A percentile compares a stretch with the other conserved stretches of the same genome.
These are phyloP conservation scores for Phytophthora kernoviae DNA, from an alignment of 352 stramenopile genomes.

Conservation along the genomic window DNA sequence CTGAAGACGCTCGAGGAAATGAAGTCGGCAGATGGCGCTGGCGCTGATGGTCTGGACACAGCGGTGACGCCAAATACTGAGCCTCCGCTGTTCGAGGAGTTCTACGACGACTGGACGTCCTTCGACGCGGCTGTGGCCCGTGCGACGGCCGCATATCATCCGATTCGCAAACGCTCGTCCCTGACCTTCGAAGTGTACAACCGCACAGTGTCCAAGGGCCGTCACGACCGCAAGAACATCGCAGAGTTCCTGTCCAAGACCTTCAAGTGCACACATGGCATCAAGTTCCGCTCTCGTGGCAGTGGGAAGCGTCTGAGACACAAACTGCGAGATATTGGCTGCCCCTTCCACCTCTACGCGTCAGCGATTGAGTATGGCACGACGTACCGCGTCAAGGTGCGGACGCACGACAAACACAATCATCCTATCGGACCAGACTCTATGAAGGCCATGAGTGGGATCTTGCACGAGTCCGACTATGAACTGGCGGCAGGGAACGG, in stretches of 20 bases:
- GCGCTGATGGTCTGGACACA: not conserved
- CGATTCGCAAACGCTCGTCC: conserved; percentile 83
- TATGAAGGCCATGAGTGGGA: conserved; percentile 52
- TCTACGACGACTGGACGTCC: conserved; percentile 74
- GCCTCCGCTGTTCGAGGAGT: conserved; percentile 67
- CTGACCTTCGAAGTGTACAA: conserved; percentile 89
- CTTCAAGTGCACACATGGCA: conserved; percentile 85
- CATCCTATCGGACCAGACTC: conserved; percentile 73
- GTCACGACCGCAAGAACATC: conserved; percentile 74
- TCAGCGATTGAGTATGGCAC: conserved; percentile 64
- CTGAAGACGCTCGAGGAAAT: conserved; percentile 30
- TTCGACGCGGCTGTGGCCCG: conserved; percentile 69
- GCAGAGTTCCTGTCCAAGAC: conserved; percentile 83
- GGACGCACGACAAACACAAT: conserved; percentile 77
- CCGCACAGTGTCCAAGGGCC: conserved; percentile 84
- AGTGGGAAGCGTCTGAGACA: conserved; percentile 71
- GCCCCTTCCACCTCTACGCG: conserved; percentile 82
- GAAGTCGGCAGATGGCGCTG: conserved; percentile 13
- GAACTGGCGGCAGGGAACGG: conserved; percentile 42
- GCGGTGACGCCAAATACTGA: not conserved
- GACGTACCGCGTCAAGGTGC: conserved; percentile 78
- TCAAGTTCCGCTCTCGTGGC: conserved; percentile 79
- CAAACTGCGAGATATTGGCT: conserved; percentile 75
- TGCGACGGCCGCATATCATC: conserved; percentile 69
- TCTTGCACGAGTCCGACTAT: conserved; percentile 66